Conservation (phyloP, 2,329 filamentous ascomycete species). For the Aureobasidium musti region DNA sequence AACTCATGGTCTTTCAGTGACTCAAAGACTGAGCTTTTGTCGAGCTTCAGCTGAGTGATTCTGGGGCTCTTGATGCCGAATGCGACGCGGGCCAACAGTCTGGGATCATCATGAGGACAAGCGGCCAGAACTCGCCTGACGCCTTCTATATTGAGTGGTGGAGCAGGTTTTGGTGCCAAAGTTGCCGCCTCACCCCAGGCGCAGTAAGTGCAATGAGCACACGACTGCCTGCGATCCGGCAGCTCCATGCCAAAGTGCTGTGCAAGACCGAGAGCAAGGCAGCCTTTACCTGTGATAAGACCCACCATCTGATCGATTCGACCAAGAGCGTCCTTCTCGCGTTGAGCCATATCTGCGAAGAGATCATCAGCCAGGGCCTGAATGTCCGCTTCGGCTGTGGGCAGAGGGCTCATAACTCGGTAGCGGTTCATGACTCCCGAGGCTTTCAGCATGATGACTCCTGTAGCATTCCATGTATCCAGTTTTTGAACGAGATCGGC, state of each 20-base stretch:
- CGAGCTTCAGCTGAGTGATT: conserved; percentile 53
- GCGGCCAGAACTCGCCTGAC: conserved; percentile 50
- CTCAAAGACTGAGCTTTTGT: conserved; percentile 51
- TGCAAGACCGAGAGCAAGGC: conserved; percentile 57
- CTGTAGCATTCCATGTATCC: conserved; percentile 55
- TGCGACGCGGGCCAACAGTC: conserved; percentile 61
- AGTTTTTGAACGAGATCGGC: conserved; percentile 57
- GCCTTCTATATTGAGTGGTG: conserved; percentile 43
- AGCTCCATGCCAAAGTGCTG: conserved; percentile 60
- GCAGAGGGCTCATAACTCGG: conserved; percentile 53
- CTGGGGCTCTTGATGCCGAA: conserved; percentile 64
- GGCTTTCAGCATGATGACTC: conserved; percentile 55
- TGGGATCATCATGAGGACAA: conserved; percentile 57
- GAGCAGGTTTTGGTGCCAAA: conserved; percentile 45
- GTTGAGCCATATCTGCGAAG: conserved; percentile 53
- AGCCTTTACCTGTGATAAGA: conserved; percentile 56
- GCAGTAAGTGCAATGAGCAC: conserved; percentile 59
- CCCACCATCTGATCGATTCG: conserved; percentile 55
- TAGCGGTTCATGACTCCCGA: conserved; percentile 59
- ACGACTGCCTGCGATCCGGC: conserved; percentile 48
- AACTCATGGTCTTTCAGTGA: conserved; percentile 60
- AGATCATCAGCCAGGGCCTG: conserved; percentile 52
- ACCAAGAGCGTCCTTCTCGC: conserved; percentile 57
- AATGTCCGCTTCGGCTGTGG: conserved; percentile 48
- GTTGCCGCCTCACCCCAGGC: conserved; percentile 37